Evolutionary conservation across 306 rosid genomes (phyloP), one percentile per base, ranked within the genome.

Genomic region (Arachis hypogaea): DNA sequence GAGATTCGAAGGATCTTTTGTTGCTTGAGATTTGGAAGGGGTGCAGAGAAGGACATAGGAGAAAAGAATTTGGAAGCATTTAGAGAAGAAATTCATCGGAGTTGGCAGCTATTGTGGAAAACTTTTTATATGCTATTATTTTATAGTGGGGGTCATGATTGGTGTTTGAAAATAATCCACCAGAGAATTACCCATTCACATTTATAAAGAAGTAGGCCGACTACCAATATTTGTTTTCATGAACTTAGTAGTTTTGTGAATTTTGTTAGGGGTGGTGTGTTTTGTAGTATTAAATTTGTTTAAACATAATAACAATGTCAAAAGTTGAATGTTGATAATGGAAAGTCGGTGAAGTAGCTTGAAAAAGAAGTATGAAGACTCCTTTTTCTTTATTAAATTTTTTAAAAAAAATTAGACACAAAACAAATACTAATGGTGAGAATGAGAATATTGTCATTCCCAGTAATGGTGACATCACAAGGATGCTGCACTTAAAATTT

Each of bases 121-220:
- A 3, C 7, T 10, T 51, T 54, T 42, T 61, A 43, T 60, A 52
- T 30, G 69, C 36, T 56, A 14, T 2, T 7, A 29, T 50, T 66
- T 41, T 66, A 43, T 57, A 47, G 71, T 68, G 52, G 46, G 18
- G 52, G 63, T 64, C 2, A 66, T 79, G 82, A 49, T 79, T 59
- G 85, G 60, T 46, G 77, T 74, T 78, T 77, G 86, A 82, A 84
- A 76, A 75, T 30, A 72, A 47, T 65, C 71, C 81, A 59, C 70
- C 72, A 73, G 44, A 45, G 22, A 59, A 40, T 8, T 69, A 36
- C 57, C 40, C 16, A 49, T 49, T 4, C 4, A 49, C 55, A n/a
- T 76, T 50, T 18, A 54, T 49, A 33, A 33, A 54, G 59, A 42
- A 66, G 81, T 55, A 46, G 76, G 79, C 63, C 63, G 79, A 66